Evolutionary conservation across 176 grass and related monocot species (phyloP).

Genomic region (Juncus inflexus): DNA sequence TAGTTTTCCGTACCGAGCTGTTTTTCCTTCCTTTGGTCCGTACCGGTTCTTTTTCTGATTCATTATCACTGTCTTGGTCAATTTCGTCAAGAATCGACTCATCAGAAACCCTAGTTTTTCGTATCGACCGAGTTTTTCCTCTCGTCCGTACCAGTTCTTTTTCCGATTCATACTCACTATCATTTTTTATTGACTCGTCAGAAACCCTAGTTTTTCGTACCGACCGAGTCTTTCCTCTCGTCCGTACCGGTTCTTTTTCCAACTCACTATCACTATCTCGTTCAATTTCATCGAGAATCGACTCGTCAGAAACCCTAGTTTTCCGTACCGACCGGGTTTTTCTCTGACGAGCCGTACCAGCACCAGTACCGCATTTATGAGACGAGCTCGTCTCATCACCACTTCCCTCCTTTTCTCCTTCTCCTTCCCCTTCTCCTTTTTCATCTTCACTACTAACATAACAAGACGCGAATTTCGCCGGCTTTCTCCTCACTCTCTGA

Average conservation of each 20-base stretch:
- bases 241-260: slow-evolving; percentile 4
- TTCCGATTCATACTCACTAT: neutral
- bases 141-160: slow-evolving; percentile 5
- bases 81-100: neutral
- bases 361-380: slow-evolving; percentile 8
- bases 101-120: slow-evolving; percentile 25
- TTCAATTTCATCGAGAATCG: slow-evolving; percentile 8
- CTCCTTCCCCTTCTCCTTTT: neutral
- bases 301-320: slow-evolving; percentile 7
- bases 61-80: slow-evolving; percentile 23
- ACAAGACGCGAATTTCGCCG: slow-evolving; percentile 19
- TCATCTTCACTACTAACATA: slow-evolving; percentile 18
- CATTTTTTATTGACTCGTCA: neutral
- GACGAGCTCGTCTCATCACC: slow-evolving; percentile 10
- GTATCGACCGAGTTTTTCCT: slow-evolving; percentile 3
- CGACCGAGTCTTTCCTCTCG: neutral
- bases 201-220: slow-evolving; percentile 10
- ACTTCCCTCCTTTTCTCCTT: neutral
- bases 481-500: slow-evolving; percentile 15
- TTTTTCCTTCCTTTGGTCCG: slow-evolving; percentile 32
- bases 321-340: slow-evolving; percentile 4
- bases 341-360: slow-evolving; percentile 13
- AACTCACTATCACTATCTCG: neutral
- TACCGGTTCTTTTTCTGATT: slow-evolving; percentile 23
- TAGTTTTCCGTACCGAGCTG: slow-evolving; percentile 27